Evolutionary conservation across 2,329 filamentous ascomycete genomes (phyloP).

Genomic region (Zasmidium citrigriseum): DNA sequence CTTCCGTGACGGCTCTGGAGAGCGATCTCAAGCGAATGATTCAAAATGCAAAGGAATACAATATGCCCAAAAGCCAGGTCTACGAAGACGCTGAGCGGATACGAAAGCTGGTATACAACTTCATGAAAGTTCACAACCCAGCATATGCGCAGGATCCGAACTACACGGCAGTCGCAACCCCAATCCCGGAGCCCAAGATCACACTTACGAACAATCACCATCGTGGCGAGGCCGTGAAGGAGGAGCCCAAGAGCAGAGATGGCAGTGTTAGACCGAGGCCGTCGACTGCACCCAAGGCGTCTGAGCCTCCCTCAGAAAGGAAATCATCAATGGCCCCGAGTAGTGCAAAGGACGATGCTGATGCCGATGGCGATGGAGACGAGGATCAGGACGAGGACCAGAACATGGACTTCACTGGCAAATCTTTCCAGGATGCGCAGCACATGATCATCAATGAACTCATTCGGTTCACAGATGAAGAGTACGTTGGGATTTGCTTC

Average conservation of each 20-base stretch:
- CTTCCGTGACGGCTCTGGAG: constrained; percentile 72
- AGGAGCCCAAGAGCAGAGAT: constrained; percentile 24
- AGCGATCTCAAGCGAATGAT: constrained; percentile 87
- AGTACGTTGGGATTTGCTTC: constrained; percentile 47
- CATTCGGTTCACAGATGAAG: constrained; percentile 65
- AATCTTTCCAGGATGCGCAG: constrained; percentile 81
- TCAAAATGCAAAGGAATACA: constrained; percentile 82
- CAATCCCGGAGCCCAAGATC: constrained; percentile 58
- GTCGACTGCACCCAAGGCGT: constrained; percentile 23
- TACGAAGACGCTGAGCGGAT: constrained; percentile 86
- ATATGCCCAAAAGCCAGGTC: constrained; percentile 68
- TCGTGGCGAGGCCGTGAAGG: constrained; percentile 21
- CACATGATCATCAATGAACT: constrained; percentile 80
- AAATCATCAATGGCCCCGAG: constrained; percentile 34
- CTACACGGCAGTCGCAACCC: constrained; percentile 73
- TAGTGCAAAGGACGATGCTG: constrained; percentile 17
- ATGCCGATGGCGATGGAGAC: constrained; percentile 18
- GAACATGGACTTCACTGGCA: constrained; percentile 62
- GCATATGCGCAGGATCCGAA: constrained; percentile 68
- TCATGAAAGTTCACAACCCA: constrained; percentile 84
- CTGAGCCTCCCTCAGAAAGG: constrained; percentile 31
- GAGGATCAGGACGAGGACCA: constrained; percentile 18
- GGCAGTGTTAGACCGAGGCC: constrained; percentile 20
- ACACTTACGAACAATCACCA: constrained; percentile 14
- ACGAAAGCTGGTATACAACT: constrained; percentile 81